Conservation (phyloP, 1,284 basidiomycete species). For the Apiotrichum montevideense region DNA sequence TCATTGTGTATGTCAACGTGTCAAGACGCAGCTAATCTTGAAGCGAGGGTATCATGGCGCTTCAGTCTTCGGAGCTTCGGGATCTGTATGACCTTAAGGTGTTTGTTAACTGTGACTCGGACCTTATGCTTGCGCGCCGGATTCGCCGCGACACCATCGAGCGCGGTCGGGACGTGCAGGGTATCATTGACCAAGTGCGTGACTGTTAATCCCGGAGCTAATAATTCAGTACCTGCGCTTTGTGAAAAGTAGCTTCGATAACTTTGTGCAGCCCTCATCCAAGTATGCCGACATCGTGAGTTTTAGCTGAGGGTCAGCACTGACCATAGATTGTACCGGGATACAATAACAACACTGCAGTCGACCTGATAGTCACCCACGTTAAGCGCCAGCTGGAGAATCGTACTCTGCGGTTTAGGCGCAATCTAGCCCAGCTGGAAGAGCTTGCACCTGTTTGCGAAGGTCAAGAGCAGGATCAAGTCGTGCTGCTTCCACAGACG, state of each 20-base stretch:
- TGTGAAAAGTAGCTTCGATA: constrained; percentile 89
- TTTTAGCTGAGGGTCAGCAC: neutral
- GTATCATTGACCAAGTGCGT: constrained; percentile 71
- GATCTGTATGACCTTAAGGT: constrained; percentile 88
- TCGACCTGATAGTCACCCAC: constrained; percentile 88
- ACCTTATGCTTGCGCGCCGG: constrained; percentile 91
- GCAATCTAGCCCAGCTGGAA: constrained; percentile 52
- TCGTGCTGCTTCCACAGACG: constrained; percentile 67
- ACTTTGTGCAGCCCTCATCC: constrained; percentile 85
- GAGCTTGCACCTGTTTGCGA: constrained; percentile 17
- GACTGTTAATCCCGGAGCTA: neutral
- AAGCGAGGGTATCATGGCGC: constrained; percentile 80
- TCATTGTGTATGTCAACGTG: constrained; percentile 59
- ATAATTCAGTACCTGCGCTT: constrained; percentile 60
- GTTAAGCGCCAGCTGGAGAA: constrained; percentile 76
- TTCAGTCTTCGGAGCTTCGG: constrained; percentile 72
- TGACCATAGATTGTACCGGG: constrained; percentile 76
- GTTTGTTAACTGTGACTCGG: constrained; percentile 68
- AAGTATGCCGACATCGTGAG: constrained; percentile 80
- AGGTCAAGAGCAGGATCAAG: constrained; percentile 19
- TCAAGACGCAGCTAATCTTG: constrained; percentile 2
- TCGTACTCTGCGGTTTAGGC: constrained; percentile 66
- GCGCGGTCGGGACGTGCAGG: constrained; percentile 74
- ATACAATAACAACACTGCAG: constrained; percentile 70
- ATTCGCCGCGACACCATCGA: constrained; percentile 83